These are phyloP conservation scores for Cryptomeria japonica DNA, from an alignment of 75 land plant species.

Conservation along the genomic window DNA sequence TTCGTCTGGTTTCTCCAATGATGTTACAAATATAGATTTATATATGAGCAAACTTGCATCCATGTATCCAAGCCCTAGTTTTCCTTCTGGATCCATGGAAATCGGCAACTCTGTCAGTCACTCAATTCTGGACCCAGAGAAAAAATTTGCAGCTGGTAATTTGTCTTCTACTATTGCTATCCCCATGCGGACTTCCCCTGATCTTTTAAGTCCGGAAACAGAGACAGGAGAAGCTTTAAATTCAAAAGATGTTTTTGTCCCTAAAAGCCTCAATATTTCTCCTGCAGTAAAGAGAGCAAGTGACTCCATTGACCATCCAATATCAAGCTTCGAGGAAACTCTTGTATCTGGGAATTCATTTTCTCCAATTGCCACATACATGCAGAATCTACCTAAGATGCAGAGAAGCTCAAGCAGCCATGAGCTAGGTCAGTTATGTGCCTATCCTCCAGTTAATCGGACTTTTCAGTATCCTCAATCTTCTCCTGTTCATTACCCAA, in stretches of 20 bases:
- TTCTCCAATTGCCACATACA: neutral
- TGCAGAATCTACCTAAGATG: conserved; percentile 4
- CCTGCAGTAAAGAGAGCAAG: too few relatives aligned
- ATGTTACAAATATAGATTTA: neutral
- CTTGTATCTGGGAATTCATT: too few relatives aligned
- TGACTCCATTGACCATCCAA: too few relatives aligned
- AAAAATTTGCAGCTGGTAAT: neutral
- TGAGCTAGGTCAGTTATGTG: neutral
- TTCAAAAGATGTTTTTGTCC: too few relatives aligned
- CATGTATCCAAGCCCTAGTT: neutral
- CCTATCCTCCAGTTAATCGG: neutral
- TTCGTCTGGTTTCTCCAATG: neutral
- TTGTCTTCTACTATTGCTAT: neutral
- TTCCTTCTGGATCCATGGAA: neutral
- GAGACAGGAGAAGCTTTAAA: too few relatives aligned
- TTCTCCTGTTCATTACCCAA: neutral
- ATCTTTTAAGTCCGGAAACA: too few relatives aligned
- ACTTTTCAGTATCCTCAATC: neutral
- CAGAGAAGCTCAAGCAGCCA: conserved; percentile 9
- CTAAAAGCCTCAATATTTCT: too few relatives aligned
- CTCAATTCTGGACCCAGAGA: neutral
- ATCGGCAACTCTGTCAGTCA: neutral
- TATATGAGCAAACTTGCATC: too few relatives aligned
- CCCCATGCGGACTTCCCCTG: too few relatives aligned
- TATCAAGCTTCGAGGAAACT: too few relatives aligned